A percentile compares a stretch with the other conserved stretches of the same genome.
Evolutionary conservation across 2,329 filamentous ascomycete species (phyloP).

Genomic region (Simplicillium sp.): DNA sequence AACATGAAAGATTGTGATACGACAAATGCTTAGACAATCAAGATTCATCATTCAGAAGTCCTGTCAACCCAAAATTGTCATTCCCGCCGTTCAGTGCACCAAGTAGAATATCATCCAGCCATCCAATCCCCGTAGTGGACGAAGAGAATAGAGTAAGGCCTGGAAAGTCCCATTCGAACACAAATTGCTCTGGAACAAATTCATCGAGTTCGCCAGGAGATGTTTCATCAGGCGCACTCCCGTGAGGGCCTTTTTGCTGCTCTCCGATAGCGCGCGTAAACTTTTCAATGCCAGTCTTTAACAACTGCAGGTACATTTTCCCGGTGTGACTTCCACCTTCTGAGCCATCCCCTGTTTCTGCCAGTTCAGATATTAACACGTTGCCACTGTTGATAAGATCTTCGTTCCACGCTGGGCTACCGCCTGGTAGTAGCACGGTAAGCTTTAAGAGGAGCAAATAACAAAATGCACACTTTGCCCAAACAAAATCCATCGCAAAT

Average conservation of each 20-base stretch:
- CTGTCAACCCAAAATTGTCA: slow-evolving; percentile 10
- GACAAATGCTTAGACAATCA: no score
- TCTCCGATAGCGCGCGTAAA: slow-evolving; percentile 7
- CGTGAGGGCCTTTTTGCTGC: no score
- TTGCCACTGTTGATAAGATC: slow-evolving; percentile 11
- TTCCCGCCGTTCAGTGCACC: slow-evolving; percentile 12
- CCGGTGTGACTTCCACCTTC: slow-evolving; percentile 20
- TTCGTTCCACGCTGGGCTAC: slow-evolving; percentile 4
- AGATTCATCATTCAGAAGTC: not conserved
- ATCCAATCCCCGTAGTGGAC: slow-evolving; percentile 13
- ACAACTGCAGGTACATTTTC: slow-evolving; percentile 16
- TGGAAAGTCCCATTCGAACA: slow-evolving; percentile 49
- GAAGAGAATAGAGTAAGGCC: slow-evolving; percentile 34
- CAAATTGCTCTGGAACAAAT: slow-evolving; percentile 44
- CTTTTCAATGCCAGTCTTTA: slow-evolving; percentile 14
- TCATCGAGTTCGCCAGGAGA: slow-evolving; percentile 33
- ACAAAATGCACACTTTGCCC: slow-evolving; percentile 49
- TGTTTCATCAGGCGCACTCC: no score
- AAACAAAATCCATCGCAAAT: slow-evolving; percentile 48
- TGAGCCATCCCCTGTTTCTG: slow-evolving; percentile 9
- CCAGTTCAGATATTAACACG: slow-evolving; percentile 15
- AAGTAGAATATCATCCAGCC: slow-evolving; percentile 15
- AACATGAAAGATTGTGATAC: no score
- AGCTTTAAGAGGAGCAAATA: slow-evolving; percentile 44
- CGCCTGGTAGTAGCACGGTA: slow-evolving; percentile 32